Conservation (phyloP, 768 basidiomycete species). For the Hypholoma fasciculare region DNA sequence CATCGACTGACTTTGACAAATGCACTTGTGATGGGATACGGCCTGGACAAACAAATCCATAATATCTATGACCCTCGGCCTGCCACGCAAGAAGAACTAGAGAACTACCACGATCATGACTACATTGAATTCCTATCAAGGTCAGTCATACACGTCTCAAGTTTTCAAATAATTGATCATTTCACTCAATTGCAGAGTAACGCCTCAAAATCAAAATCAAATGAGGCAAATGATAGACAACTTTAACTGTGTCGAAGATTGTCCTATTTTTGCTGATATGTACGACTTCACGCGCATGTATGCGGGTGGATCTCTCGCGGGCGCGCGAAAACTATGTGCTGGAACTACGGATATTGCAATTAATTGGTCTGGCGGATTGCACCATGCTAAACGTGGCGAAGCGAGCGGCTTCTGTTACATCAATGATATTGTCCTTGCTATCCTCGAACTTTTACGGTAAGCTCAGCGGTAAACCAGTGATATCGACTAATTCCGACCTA, state of each 20-base stretch:
- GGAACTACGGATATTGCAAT: slow-evolving; percentile 95
- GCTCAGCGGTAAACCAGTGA: slow-evolving; percentile 11
- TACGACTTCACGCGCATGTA: slow-evolving; percentile 96
- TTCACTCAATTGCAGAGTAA: slow-evolving; percentile 55
- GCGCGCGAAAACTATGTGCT: slow-evolving; percentile 82
- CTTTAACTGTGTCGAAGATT: slow-evolving; percentile 97
- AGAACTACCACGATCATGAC: slow-evolving; percentile 90
- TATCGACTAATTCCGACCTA: slow-evolving; percentile 27
- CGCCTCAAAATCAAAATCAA: slow-evolving; percentile 66
- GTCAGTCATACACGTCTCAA: slow-evolving; percentile 38
- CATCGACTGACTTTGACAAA: slow-evolving; percentile 96
- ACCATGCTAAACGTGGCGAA: slow-evolving; percentile 97
- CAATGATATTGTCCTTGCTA: slow-evolving; percentile 94
- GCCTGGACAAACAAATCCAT: slow-evolving; percentile 93
- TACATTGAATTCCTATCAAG: slow-evolving; percentile 95
- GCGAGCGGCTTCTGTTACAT: slow-evolving; percentile 99
- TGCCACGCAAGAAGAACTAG: slow-evolving; percentile 88
- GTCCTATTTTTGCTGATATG: slow-evolving; percentile 93
- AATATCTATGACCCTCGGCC: slow-evolving; percentile 86
- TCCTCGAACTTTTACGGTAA: slow-evolving; percentile 87
- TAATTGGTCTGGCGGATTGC: slow-evolving; percentile 98
- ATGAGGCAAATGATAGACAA: slow-evolving; percentile 79
- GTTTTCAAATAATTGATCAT: background rate
- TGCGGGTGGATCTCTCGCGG: slow-evolving; percentile 88
- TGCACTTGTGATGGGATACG: slow-evolving; percentile 93